Evolutionary conservation across 2,329 filamentous ascomycete species (phyloP), one percentile per base, ranked within the genome.

Genomic region (Byssoonygena ceratinophila): DNA sequence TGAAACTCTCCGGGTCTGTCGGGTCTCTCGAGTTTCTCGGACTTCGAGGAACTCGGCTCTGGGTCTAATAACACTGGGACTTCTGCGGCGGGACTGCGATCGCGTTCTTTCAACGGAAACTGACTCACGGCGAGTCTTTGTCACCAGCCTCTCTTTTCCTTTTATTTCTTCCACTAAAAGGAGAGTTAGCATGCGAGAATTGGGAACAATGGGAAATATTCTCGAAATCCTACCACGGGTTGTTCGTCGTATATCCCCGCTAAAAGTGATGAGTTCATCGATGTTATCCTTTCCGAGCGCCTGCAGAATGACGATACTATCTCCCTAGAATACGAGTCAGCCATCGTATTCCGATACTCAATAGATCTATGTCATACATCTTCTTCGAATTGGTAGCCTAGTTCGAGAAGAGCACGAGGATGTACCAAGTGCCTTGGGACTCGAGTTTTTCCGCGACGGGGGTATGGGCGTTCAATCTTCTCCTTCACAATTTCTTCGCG

Each of bases 241-340:
- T 16, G 18, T 37, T 23, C 62, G 63, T 54, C 61, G 64, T 52
- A 69, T 64, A 29, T 84, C 81, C 62, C 89, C 85, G 67, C 87
- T 94, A 11, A 54, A 40, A 22, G 12, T 81, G 61, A 96, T 85
- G 41, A 96, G 76, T 62, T 94, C 85, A 60, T 96, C 89, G 57
- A 96, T 96, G 61, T 95, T 88, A 16, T 91, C 82, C 61, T 94
- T 90, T 14, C 87, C 86, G 4, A 97, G 76, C 8, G 91, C 90
- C 63, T 87, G 84, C 60, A 85, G 81, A 31, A 97, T 82, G 49
- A 95, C 79, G 60, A 92, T 81, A 20, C 84, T 85, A 59, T 85
- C 83, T 36, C 85, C 87, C 86, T 92, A 59, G 5, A 40, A 39
- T 54, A n/a, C 14, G 12, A 32, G 58, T 78, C 55, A 73, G 70